Evolutionary conservation across 306 rosid genomes (phyloP).

Genomic region (Amphicarpaea edgeworthii): DNA sequence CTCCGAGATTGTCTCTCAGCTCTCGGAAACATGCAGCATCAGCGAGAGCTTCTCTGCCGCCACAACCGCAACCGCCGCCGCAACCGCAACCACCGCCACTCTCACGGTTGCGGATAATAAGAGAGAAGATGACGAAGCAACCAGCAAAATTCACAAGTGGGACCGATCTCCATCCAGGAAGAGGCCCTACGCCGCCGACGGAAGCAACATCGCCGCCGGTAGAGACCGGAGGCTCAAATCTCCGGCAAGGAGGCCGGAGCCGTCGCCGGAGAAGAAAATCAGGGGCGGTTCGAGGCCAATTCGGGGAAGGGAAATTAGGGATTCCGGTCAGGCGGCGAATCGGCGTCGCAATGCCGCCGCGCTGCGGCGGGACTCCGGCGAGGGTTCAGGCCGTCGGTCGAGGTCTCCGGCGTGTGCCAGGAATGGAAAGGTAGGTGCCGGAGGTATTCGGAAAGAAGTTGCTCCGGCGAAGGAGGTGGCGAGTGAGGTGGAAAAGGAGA

Average conservation of each 20-base stretch:
- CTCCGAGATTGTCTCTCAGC: constrained; percentile 64
- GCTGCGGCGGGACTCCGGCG: constrained; percentile 58
- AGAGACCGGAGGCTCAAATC: constrained; percentile 57
- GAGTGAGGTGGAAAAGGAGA: constrained; percentile 15
- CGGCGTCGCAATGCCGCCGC: constrained; percentile 53
- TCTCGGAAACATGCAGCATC: constrained; percentile 62
- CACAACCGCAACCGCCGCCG: constrained; percentile 47
- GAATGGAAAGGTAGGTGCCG: constrained; percentile 20
- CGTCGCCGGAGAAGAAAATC: constrained; percentile 61
- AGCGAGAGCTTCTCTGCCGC: constrained; percentile 75
- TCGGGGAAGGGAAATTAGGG: constrained; percentile 65
- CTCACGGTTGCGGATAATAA: constrained; percentile 52
- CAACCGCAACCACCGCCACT: constrained; percentile 64
- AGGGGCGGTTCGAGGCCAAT: constrained; percentile 47
- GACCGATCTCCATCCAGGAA: constrained; percentile 58
- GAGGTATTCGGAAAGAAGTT: constrained; percentile 47
- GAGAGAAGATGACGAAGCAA: constrained; percentile 82
- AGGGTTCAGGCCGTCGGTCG: constrained; percentile 65
- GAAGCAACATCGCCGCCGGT: constrained; percentile 38
- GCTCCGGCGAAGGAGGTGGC: constrained; percentile 28
- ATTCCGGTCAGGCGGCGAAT: constrained; percentile 51
- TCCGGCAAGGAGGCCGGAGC: constrained; percentile 53
- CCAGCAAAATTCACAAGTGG: constrained; percentile 59
- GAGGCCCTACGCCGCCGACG: constrained; percentile 57
- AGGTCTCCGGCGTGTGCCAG: constrained; percentile 79